Evolutionary conservation across 495 filamentous ascomycete genomes (phyloP).

Genomic region (Glarea lozoyensis): DNA sequence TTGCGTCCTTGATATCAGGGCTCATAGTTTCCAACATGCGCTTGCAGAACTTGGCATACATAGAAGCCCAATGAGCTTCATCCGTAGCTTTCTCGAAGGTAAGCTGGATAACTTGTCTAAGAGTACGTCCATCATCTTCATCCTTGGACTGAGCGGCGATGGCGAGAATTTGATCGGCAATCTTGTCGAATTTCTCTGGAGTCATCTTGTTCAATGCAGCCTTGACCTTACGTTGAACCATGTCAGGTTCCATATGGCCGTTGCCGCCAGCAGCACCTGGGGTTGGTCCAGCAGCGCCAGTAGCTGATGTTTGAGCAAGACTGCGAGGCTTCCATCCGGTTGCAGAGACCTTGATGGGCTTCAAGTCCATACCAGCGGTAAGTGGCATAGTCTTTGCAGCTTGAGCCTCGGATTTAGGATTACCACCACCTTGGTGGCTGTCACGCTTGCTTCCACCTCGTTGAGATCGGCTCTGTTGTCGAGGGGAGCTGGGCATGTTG

Average conservation of each 20-base stretch:
- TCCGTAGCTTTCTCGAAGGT: constrained; percentile 99
- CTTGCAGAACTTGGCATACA: constrained; percentile 99
- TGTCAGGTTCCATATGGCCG: constrained; percentile 71
- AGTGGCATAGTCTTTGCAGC: constrained; percentile 80
- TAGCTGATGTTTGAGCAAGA: constrained; percentile 32
- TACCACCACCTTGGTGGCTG: constrained; percentile 31
- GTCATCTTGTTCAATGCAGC: constrained; percentile 99
- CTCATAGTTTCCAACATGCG: constrained; percentile 95
- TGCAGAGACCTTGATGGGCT: constrained; percentile 60
- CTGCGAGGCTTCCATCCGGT: constrained; percentile 89
- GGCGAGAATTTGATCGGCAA: constrained; percentile 82
- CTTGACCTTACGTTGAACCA: constrained; percentile 99
- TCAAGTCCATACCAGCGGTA: constrained; percentile 68
- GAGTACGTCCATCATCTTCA: constrained; percentile 85
- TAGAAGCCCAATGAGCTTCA: constrained; percentile 96
- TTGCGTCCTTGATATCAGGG: constrained; percentile 89
- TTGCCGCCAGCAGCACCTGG: constrained; percentile 36
- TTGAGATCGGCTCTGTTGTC: constrained; percentile 37
- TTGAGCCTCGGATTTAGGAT: constrained; percentile 48
- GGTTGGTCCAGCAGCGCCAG: constrained; percentile 39
- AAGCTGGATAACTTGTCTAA: constrained; percentile 96
- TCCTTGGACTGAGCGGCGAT: constrained; percentile 94
- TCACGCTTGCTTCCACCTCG: constrained; percentile 58
- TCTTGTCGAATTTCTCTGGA: constrained; percentile 96
- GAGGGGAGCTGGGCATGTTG: constrained; percentile 29